phyloP scores from a whole-genome alignment of 75 land plant genomes.

The Azolla pinnata region DNA sequence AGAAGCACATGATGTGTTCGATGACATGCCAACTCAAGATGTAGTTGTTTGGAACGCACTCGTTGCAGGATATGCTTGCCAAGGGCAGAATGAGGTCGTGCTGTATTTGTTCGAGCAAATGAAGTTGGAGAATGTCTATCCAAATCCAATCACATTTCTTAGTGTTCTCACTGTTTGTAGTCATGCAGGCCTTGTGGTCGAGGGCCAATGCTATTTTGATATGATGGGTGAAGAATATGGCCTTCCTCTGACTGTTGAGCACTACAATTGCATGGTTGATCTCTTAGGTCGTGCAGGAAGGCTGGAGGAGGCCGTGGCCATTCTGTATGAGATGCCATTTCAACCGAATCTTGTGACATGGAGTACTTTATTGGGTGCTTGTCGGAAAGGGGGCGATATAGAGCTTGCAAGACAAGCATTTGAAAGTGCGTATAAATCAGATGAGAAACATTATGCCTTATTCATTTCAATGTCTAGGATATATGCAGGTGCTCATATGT shows the following conservation, averaged over 20 bases:
- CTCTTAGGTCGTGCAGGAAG: not conserved
- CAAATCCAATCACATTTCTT: not conserved
- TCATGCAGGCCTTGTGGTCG: not conserved
- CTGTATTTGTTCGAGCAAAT: not conserved
- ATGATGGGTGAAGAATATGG: not conserved
- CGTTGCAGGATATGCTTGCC: not conserved
- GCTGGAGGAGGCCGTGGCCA: not conserved
- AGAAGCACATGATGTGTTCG: not conserved
- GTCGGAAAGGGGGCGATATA: not conserved
- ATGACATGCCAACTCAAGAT: not conserved
- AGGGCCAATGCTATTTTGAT: not conserved
- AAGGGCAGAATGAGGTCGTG: not conserved
- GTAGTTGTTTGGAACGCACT: not conserved
- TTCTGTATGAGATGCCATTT: constrained; percentile 1
- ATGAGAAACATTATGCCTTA: not conserved
- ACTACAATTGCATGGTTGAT: constrained; percentile 5
- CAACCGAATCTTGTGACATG: constrained; percentile 4
- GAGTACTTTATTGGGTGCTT: constrained; percentile 1
- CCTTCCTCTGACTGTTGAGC: not conserved
- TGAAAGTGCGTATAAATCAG: not conserved
- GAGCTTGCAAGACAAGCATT: constrained; percentile 2
- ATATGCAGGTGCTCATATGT: not conserved
- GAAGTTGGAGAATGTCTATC: not conserved
- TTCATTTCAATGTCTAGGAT: not conserved
- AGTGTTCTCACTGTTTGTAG: constrained; percentile 4